Conservation (phyloP, 257 asterid genomes). For the Sherardia arvensis region DNA sequence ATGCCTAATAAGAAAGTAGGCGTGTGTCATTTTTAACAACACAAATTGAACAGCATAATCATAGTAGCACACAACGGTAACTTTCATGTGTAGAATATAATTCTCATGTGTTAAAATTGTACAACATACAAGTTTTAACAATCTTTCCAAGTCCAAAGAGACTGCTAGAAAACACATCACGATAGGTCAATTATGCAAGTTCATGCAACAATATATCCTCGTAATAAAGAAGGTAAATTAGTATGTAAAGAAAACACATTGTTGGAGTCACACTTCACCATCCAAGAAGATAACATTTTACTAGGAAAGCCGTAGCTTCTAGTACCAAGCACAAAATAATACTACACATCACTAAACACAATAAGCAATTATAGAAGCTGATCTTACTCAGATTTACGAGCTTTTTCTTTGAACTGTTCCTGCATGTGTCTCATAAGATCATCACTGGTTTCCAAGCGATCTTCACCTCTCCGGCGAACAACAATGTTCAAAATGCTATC, state of each 20-base stretch:
- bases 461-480: conserved; percentile 76
- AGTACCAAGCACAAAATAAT: neutral
- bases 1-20: neutral
- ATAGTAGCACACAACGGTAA: neutral
- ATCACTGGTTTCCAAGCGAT: conserved; percentile 74
- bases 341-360: conserved; percentile 10
- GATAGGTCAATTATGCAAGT: neutral
- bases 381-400: conserved; percentile 98
- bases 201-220: neutral
- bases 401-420: conserved; percentile 98
- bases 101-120: neutral
- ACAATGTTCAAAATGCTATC: conserved; percentile 88
- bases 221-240: neutral
- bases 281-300: neutral
- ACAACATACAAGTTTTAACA: neutral
- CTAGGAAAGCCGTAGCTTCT: no score
- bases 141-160: neutral
- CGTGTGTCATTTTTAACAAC: neutral
- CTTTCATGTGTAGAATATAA: neutral
- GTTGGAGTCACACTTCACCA: neutral
- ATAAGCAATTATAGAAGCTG: conserved; percentile 13
- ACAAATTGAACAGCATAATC: neutral
- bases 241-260: neutral
- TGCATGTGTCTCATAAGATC: conserved; percentile 97
- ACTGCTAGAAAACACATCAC: neutral